Base-by-base conservation (phyloP, 805 yeast species). In the Wickerhamiella alocasiicola region DNA sequence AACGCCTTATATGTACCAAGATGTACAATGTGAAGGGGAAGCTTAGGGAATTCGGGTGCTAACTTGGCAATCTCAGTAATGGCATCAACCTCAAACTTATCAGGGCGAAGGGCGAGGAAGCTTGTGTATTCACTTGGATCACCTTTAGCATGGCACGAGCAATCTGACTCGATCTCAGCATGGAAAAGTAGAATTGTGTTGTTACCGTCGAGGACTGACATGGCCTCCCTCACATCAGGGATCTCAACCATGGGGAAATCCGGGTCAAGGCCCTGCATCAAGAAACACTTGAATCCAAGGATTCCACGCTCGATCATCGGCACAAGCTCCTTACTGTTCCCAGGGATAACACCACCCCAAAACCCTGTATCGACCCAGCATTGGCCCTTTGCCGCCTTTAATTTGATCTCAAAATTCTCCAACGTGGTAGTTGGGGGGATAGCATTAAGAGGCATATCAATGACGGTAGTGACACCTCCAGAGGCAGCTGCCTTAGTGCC, bases 381-480 rank as follows among this genome's bases (percentile, higher is more conserved):
- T 59, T 87, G 80, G 41, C 76, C 79, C 46, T 66, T 59, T 1
- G 95, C 93, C 1, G 95, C 95, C 15, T 69, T 64, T 45, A 84
- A 66, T 56, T 87, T 87, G 48, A 72, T 62, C 46, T 80, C 67
- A 55, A 87, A 73, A 58, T 87, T 83, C 43, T 70, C 72, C 11
- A 87, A 63, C 1, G 80, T 82, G 1, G 96, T 88, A 0, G 96
- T 87, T 23, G 97, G 96, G 0, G 97, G 97, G 35, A 87, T 77
- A 3, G 95, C 95, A 60, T 87, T 87, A 55, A 87, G 64, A 0
- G 97, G 97, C 97, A 87, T 87, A 57, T 87, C 97, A 15, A 87
- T 71, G 15, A 87, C 93, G 0, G 95, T 85, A 18, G 97, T 87
- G 36, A 87, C 96, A 44, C 97, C 97, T 13, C 97, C 97, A 9